Conservation (phyloP, 768 basidiomycete genomes). For the Rhodotorula paludigena region DNA sequence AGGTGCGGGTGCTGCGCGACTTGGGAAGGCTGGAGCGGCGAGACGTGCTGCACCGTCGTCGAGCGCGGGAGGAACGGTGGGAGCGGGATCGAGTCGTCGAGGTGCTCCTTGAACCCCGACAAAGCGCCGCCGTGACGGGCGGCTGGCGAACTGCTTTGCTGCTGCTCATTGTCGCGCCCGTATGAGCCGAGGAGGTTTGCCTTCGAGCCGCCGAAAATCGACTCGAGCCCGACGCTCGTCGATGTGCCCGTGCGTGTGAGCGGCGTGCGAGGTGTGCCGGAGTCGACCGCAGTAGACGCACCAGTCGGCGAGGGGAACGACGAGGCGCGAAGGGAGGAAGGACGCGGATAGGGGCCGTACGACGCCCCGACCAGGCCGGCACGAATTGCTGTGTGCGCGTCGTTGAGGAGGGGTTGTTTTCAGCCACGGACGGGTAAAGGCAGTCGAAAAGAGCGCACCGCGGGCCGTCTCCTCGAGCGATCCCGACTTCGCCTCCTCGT, state of each 20-base stretch:
- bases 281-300: constrained; percentile 15
- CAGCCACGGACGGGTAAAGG: too few relatives aligned
- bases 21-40: too few relatives aligned
- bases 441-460: too few relatives aligned
- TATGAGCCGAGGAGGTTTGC: too few relatives aligned
- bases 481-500: too few relatives aligned
- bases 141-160: too few relatives aligned
- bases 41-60: neutral
- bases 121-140: too few relatives aligned
- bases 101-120: neutral
- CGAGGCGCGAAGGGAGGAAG: neutral
- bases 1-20: neutral
- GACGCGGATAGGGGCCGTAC: constrained; percentile 29
- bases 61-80: neutral
- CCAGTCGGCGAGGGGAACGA: constrained; percentile 10
- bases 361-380: constrained; percentile 21
- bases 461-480: too few relatives aligned
- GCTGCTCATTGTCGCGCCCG: too few relatives aligned
- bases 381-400: constrained; percentile 15
- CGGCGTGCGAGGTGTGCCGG: neutral
- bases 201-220: neutral
- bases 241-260: neutral
- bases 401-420: too few relatives aligned
- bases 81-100: neutral
- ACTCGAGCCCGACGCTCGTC: neutral